Evolutionary conservation across 1,284 basidiomycete species (phyloP).

Genomic region (Cryptococcus sp.): DNA sequence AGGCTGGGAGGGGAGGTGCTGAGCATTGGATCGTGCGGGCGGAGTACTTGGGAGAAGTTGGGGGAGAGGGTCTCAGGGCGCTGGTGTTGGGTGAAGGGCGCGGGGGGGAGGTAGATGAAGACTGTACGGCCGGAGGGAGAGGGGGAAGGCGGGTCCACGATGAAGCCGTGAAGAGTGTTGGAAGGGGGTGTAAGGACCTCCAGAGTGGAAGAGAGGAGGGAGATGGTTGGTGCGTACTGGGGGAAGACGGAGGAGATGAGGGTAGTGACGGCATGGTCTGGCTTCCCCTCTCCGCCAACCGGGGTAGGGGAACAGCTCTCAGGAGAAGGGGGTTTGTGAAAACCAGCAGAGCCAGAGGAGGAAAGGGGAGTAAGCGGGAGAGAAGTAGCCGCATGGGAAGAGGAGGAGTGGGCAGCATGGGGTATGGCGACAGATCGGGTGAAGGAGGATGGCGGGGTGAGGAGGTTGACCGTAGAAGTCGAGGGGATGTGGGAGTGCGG

Average conservation of each 20-base stretch:
- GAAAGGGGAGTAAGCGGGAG: conserved; percentile 24
- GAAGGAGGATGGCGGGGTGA: conserved; percentile 29
- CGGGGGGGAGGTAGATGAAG: conserved; percentile 42
- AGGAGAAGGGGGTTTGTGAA: background rate
- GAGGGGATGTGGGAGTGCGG: conserved; percentile 8
- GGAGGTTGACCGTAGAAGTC: conserved; percentile 6
- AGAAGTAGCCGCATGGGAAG: conserved; percentile 5
- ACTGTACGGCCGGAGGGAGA: conserved; percentile 30
- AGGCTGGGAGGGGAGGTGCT: conserved; percentile 8
- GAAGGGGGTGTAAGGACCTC: conserved; percentile 47
- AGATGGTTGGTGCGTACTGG: conserved; percentile 29
- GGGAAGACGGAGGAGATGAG: conserved; percentile 46
- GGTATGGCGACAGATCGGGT: conserved; percentile 18
- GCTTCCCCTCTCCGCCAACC: background rate
- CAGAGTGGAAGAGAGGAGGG: conserved; percentile 29
- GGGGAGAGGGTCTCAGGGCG: conserved; percentile 35
- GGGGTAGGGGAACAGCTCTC: background rate
- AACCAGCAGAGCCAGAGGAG: conserved; percentile 6
- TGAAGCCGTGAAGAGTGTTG: conserved; percentile 40
- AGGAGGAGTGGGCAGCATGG: background rate
- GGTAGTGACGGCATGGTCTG: conserved; percentile 24
- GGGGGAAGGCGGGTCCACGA: conserved; percentile 29
- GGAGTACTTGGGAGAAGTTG: conserved; percentile 43
- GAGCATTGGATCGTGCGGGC: conserved; percentile 38
- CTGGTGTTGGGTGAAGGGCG: conserved; percentile 11